Percentiles rank a stretch among this genome's conserved stretches.
These are phyloP conservation scores for Parathielavia hyrcaniae DNA, from an alignment of 495 filamentous ascomycete genomes.

Conservation along the genomic window DNA sequence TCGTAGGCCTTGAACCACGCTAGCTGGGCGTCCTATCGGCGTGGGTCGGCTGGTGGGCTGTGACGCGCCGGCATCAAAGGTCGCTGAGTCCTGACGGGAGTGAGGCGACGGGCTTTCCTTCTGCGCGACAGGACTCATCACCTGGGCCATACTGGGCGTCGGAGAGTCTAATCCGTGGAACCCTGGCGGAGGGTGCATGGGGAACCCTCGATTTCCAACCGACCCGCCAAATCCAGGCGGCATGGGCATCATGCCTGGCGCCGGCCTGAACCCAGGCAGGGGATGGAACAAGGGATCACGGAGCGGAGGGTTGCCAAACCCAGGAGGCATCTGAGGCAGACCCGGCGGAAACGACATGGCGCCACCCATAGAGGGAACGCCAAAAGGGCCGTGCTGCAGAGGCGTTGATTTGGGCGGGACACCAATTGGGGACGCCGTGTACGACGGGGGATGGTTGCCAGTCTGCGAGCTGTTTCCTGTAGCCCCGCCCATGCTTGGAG, in stretches of 20 bases:
- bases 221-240: constrained; percentile 54
- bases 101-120: constrained; percentile 35
- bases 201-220: constrained; percentile 58
- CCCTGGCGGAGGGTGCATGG: constrained; percentile 50
- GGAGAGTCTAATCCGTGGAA: constrained; percentile 47
- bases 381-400: constrained; percentile 37
- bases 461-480: constrained; percentile 13
- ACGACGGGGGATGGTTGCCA: constrained; percentile 16
- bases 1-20: constrained; percentile 49
- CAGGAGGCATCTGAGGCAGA: constrained; percentile 32
- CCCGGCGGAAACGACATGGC: constrained; percentile 33
- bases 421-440: constrained; percentile 24
- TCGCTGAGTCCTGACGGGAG: constrained; percentile 43
- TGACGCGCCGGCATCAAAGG: constrained; percentile 38
- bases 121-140: constrained; percentile 27
- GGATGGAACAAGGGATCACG: constrained; percentile 38
- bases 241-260: constrained; percentile 48
- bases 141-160: constrained; percentile 31
- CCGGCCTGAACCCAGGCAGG: constrained; percentile 35
- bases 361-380: constrained; percentile 31
- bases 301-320: constrained; percentile 35
- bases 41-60: constrained; percentile 74
- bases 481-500: constrained; percentile 37
- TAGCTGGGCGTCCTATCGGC: constrained; percentile 83
- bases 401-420: constrained; percentile 31